phyloP scores from a whole-genome alignment of 192 early-diverging fungal genomes.

The Backusella morwellensis region DNA sequence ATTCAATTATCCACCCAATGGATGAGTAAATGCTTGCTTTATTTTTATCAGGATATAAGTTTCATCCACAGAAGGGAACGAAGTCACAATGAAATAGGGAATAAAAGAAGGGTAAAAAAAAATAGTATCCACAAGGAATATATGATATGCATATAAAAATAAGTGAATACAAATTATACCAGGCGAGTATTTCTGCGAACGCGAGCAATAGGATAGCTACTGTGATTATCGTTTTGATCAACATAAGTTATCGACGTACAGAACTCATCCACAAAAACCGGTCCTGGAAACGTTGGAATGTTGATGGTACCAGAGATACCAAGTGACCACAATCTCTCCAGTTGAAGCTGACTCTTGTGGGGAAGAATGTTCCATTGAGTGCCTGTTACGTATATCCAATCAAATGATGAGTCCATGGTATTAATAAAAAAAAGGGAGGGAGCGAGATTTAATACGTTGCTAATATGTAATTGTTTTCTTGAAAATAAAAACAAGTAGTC shows the following conservation, averaged over 20 bases:
- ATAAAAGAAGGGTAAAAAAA: too few species aligned
- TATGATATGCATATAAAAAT: too few species aligned
- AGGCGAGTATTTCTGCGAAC: neutral
- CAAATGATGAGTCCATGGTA: neutral
- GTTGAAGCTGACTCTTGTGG: neutral
- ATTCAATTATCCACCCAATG: too few species aligned
- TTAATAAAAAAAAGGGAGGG: too few species aligned
- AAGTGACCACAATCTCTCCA: neutral
- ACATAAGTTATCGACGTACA: neutral
- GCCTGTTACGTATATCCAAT: neutral
- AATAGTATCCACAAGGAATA: too few species aligned
- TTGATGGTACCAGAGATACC: neutral
- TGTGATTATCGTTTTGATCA: neutral
- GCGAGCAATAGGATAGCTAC: neutral
- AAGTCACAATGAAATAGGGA: too few species aligned
- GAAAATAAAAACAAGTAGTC: neutral
- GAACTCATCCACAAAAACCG: neutral
- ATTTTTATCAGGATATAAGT: too few species aligned
- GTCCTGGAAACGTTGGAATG: neutral
- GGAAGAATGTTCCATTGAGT: neutral
- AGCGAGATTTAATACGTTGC: too few species aligned
- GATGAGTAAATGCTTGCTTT: too few species aligned
- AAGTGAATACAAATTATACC: neutral
- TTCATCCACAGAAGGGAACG: too few species aligned
- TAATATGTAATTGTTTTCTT: neutral